phyloP scores from a whole-genome alignment of 768 basidiomycete species.

The Cubamyces lactineus region DNA sequence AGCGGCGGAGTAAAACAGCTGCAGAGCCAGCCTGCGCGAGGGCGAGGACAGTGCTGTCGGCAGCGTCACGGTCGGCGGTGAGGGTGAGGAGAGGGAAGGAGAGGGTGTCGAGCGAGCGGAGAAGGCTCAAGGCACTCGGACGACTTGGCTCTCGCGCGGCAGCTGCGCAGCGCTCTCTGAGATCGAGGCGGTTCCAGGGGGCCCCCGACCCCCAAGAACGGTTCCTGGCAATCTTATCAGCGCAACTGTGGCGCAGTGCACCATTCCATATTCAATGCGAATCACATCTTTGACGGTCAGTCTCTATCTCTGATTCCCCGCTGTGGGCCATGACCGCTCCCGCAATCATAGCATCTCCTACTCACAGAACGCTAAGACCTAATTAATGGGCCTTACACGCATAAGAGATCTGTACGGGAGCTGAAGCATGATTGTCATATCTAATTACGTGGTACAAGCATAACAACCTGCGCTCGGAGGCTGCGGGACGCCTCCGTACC shows the following conservation, averaged over 20 bases:
- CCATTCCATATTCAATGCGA: too few relatives aligned
- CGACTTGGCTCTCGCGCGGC: neutral
- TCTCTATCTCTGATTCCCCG: neutral
- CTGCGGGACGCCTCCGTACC: too few relatives aligned
- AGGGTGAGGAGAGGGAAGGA: constrained; percentile 2
- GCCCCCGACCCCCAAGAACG: neutral
- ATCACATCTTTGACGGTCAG: constrained; percentile 17
- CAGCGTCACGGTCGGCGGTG: constrained; percentile 7
- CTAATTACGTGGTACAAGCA: too few relatives aligned
- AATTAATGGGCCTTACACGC: neutral
- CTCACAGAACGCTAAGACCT: too few relatives aligned
- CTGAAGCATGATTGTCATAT: neutral
- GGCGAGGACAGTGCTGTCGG: constrained; percentile 18
- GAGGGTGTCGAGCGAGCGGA: constrained; percentile 3
- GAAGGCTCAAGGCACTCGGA: neutral
- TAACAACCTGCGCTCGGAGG: too few relatives aligned
- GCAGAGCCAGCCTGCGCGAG: constrained; percentile 25
- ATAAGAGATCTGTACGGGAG: neutral
- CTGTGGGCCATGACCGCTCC: too few relatives aligned
- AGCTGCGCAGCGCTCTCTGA: neutral
- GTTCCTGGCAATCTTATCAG: neutral
- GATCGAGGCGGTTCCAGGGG: constrained; percentile 6
- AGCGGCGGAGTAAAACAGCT: constrained; percentile 10
- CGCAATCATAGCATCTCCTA: too few relatives aligned
- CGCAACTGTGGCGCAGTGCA: neutral